Evolutionary conservation across 352 stramenopile species (phyloP).

Genomic region (Phytophthora brassicae): DNA sequence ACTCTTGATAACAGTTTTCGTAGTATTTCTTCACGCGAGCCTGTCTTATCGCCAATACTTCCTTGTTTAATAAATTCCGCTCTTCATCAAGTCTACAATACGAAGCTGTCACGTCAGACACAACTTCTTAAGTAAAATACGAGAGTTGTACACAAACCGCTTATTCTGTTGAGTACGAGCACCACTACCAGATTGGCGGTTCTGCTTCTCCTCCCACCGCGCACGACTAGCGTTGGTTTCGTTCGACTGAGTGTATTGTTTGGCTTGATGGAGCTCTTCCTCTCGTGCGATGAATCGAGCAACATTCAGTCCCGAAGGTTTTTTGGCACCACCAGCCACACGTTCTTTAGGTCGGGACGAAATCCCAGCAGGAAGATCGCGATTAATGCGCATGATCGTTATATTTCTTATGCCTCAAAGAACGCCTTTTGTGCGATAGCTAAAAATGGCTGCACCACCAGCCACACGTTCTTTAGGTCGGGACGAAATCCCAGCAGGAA

Average conservation of each 20-base stretch:
- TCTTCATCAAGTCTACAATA: slow-evolving; percentile 58
- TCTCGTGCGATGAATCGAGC: slow-evolving; percentile 74
- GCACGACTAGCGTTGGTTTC: slow-evolving; percentile 52
- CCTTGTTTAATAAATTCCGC: slow-evolving; percentile 77
- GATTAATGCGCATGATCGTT: slow-evolving; percentile 48
- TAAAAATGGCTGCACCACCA: no score
- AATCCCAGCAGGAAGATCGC: slow-evolving; percentile 53
- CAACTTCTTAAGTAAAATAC: background rate
- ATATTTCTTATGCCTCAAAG: no score
- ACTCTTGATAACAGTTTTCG: slow-evolving; percentile 74
- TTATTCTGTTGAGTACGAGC: slow-evolving; percentile 55
- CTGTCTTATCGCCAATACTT: slow-evolving; percentile 61
- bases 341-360: slow-evolving; percentile 27
- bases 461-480: slow-evolving; percentile 17
- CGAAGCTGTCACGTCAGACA: background rate
- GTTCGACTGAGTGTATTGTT: slow-evolving; percentile 53
- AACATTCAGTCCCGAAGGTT: slow-evolving; percentile 61
- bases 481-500: slow-evolving; percentile 53
- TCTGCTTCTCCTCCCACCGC: slow-evolving; percentile 81
- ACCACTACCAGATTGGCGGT: slow-evolving; percentile 51
- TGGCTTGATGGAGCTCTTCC: slow-evolving; percentile 69
- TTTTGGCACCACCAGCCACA: slow-evolving; percentile 30
- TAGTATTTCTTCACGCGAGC: slow-evolving; percentile 77
- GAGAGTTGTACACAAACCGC: slow-evolving; percentile 33
- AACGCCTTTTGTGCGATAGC: no score